Evolutionary conservation across 371 early-diverging fungal genomes (phyloP).

Genomic region (Mycotypha africana): DNA sequence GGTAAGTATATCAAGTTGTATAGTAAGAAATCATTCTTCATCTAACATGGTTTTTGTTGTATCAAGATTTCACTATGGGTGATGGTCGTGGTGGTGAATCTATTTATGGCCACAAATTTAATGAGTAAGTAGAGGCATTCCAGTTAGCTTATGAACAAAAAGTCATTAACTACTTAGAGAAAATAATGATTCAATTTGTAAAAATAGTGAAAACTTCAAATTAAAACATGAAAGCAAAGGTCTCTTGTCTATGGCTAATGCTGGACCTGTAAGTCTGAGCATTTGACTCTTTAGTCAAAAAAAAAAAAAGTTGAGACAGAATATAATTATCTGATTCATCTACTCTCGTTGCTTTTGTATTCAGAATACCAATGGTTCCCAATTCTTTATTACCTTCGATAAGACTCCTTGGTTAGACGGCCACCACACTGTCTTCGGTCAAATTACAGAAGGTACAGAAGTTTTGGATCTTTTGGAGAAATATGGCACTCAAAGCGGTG

Average conservation of each 20-base stretch:
- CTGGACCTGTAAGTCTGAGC: constrained; percentile 75
- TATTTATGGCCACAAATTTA: constrained; percentile 94
- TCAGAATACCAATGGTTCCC: constrained; percentile 92
- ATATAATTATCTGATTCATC: not conserved
- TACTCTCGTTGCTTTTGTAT: not conserved
- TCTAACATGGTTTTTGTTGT: not conserved
- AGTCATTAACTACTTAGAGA: not conserved
- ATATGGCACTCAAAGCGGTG: constrained; percentile 66
- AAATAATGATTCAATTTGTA: too few relatives aligned
- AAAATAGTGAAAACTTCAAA: constrained; percentile 93
- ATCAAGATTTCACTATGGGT: constrained; percentile 81
- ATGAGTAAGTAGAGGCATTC: too few relatives aligned
- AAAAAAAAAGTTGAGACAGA: not conserved
- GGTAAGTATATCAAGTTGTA: too few relatives aligned
- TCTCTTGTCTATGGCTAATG: constrained; percentile 96
- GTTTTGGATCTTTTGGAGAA: constrained; percentile 79
- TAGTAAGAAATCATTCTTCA: not conserved
- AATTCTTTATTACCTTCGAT: constrained; percentile 91
- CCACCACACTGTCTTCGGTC: constrained; percentile 84
- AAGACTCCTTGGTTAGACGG: constrained; percentile 87
- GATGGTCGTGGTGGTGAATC: constrained; percentile 95
- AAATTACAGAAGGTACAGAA: constrained; percentile 76
- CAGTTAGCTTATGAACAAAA: constrained; percentile 6
- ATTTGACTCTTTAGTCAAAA: too few relatives aligned
- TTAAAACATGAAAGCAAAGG: constrained; percentile 82